These are phyloP conservation scores for Dothistroma pini DNA, from an alignment of 2,329 filamentous ascomycete species.

Conservation along the genomic window DNA sequence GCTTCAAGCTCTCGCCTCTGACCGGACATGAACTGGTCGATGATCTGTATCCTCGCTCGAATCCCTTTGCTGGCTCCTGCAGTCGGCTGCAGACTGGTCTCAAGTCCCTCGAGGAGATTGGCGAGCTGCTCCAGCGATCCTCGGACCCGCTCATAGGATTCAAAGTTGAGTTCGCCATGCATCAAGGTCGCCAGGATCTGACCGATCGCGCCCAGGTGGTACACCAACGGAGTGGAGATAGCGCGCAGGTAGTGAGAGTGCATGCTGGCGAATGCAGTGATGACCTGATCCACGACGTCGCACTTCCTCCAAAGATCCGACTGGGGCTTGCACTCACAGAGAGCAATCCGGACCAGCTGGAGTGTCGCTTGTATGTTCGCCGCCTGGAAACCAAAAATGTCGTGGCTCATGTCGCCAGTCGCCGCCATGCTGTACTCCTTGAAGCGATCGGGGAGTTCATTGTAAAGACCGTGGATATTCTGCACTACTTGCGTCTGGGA, in stretches of 20 bases:
- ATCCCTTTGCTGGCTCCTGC: slow-evolving; percentile 41
- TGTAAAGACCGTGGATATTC: slow-evolving; percentile 28
- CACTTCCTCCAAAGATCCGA: slow-evolving; percentile 43
- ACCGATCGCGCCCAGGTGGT: slow-evolving; percentile 50
- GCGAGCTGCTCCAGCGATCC: slow-evolving; percentile 44
- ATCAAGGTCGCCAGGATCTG: slow-evolving; percentile 49
- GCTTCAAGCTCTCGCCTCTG: slow-evolving; percentile 25
- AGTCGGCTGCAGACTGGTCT: slow-evolving; percentile 40
- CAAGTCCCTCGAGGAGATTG: slow-evolving; percentile 45
- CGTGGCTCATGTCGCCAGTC: slow-evolving; percentile 36
- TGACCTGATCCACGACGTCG: slow-evolving; percentile 44
- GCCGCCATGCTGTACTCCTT: slow-evolving; percentile 25
- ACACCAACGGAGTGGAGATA: slow-evolving; percentile 48
- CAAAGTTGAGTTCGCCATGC: slow-evolving; percentile 43
- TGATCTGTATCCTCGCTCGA: slow-evolving; percentile 41
- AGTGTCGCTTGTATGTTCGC: slow-evolving; percentile 50
- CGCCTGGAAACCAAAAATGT: slow-evolving; percentile 48
- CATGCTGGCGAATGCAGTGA: slow-evolving; percentile 43
- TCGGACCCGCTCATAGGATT: slow-evolving; percentile 42
- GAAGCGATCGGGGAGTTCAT: slow-evolving; percentile 32
- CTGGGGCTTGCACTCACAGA: slow-evolving; percentile 30
- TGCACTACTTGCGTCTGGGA: slow-evolving; percentile 31
- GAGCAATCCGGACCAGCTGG: slow-evolving; percentile 48
- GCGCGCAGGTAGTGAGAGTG: slow-evolving; percentile 46
- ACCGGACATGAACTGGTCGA: slow-evolving; percentile 43